These are phyloP conservation scores for Vigna hirtella DNA, from an alignment of 306 rosid genomes.

Conservation along the genomic window DNA sequence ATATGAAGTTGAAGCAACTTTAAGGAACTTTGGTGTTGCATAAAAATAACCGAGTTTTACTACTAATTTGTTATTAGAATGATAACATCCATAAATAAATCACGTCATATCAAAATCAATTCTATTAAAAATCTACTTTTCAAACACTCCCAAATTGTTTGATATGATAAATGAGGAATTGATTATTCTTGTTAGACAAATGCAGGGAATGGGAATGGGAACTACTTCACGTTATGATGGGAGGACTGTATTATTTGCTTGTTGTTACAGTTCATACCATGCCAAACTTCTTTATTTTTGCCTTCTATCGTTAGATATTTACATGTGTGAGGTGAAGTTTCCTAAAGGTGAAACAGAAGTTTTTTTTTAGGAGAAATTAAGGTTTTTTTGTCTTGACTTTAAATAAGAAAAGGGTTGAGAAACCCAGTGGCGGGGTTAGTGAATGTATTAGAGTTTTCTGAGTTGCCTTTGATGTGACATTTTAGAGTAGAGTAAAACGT, in stretches of 20 bases:
- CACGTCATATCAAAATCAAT: neutral
- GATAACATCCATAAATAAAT: neutral
- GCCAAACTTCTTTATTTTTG: neutral
- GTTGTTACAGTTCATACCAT: neutral
- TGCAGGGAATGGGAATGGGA: no score
- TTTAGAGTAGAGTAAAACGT: slow-evolving; percentile 17
- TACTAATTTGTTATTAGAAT: no score
- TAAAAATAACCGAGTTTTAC: no score
- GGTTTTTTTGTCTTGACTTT: slow-evolving; percentile 8
- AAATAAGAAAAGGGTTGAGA: slow-evolving; percentile 2
- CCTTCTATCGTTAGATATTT: slow-evolving; percentile 6
- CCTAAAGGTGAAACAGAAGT: slow-evolving; percentile 15
- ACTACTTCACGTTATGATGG: slow-evolving; percentile 13
- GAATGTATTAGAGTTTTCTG: slow-evolving; percentile 25
- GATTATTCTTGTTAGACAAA: no score
- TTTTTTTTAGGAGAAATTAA: neutral
- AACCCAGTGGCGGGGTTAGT: neutral
- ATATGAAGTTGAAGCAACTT: no score
- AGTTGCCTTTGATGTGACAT: slow-evolving; percentile 32
- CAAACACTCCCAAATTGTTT: no score
- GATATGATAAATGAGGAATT: no score
- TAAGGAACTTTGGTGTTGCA: no score
- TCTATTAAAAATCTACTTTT: no score
- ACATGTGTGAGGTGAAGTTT: neutral
- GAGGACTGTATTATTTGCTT: slow-evolving; percentile 4